Evolutionary conservation across 108 stramenopile species (phyloP).

Genomic region (Pseudonitzschia pungens): DNA sequence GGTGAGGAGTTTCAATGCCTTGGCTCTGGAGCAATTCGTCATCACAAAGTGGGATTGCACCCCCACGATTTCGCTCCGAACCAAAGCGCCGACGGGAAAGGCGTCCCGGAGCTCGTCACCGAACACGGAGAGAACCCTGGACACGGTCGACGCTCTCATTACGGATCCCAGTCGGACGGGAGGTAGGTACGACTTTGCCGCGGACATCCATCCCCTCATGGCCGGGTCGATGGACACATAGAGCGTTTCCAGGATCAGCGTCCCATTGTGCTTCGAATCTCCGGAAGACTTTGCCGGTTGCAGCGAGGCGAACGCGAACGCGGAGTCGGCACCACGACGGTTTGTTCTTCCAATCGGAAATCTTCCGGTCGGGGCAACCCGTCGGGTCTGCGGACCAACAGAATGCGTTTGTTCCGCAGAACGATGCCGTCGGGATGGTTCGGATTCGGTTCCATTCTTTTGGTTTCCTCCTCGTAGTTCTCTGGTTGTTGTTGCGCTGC

Average conservation of each 20-base stretch:
- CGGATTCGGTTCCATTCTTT: too few relatives aligned
- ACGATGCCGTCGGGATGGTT: neutral
- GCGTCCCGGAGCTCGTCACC: neutral
- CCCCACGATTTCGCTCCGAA: constrained; percentile 6
- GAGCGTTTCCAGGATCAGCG: neutral
- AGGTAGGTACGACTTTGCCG: neutral
- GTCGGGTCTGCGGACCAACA: neutral
- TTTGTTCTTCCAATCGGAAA: constrained; percentile 8
- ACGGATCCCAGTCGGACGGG: constrained; percentile 2
- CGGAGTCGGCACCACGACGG: neutral
- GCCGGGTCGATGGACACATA: constrained; percentile 13
- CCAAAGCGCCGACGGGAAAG: neutral
- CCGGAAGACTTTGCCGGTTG: too few relatives aligned
- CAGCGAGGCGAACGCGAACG: neutral
- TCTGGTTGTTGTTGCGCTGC: too few relatives aligned
- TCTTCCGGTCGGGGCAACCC: constrained; percentile 11
- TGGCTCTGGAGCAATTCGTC: neutral
- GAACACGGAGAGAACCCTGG: neutral
- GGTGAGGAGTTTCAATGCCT: neutral
- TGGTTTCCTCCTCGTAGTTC: too few relatives aligned
- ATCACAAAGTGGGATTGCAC: neutral
- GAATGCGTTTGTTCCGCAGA: neutral
- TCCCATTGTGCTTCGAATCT: neutral
- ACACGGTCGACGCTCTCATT: constrained; percentile 8
- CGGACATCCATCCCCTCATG: constrained; percentile 13